These are phyloP conservation scores for Naegleria gruberi DNA, from an alignment of 208 protist species.

Conservation along the genomic window DNA sequence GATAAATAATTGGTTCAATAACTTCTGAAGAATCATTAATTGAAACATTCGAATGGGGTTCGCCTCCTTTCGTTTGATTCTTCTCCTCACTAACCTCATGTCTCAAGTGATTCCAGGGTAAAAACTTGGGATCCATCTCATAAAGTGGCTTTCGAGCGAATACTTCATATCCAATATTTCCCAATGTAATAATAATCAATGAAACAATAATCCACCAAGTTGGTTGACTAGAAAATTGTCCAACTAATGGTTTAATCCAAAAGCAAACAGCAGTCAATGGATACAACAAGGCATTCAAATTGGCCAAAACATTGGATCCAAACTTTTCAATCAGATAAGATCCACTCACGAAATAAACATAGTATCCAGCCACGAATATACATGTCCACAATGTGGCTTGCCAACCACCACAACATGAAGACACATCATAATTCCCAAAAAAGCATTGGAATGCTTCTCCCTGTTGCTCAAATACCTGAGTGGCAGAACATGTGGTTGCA, in stretches of 20 bases:
- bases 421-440: not conserved
- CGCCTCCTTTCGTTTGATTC: not conserved
- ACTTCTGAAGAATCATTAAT: too few relatives aligned
- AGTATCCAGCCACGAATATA: not conserved
- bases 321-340: not conserved
- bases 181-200: not conserved
- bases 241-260: slow-evolving; percentile 4
- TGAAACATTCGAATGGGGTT: too few relatives aligned
- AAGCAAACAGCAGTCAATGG: not conserved
- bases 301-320: not conserved
- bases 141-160: not conserved
- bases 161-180: not conserved
- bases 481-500: not conserved
- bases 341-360: not conserved
- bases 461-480: not conserved
- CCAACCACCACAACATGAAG: not conserved
- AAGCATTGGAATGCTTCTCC: not conserved
- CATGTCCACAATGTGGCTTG: not conserved
- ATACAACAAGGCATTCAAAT: not conserved
- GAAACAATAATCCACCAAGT: not conserved
- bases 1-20: too few relatives aligned
- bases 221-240: not conserved
- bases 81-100: not conserved
- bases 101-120: not conserved
- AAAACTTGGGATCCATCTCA: not conserved